A percentile compares a stretch with the other conserved stretches of the same genome.
These are phyloP conservation scores for Chimonanthus praecox DNA, from an alignment of 164 flowering plant genomes.

Conservation along the genomic window DNA sequence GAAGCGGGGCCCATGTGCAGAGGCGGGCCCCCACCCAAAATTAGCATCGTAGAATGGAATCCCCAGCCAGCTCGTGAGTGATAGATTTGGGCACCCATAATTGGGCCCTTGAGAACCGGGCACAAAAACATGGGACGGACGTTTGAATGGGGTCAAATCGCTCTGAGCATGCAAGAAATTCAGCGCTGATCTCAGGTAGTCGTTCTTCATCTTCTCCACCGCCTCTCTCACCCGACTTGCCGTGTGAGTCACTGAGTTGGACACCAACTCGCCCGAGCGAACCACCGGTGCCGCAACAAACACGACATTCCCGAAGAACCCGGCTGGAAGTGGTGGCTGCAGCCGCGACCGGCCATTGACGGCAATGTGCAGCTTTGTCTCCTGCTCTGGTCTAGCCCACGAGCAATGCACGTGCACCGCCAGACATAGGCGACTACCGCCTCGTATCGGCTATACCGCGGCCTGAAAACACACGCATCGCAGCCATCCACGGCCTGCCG, in stretches of 20 bases:
- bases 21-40: constrained; percentile 52
- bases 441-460: constrained; percentile 24
- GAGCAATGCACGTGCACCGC: constrained; percentile 30
- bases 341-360: constrained; percentile 18
- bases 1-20: constrained; percentile 33
- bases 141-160: constrained; percentile 40
- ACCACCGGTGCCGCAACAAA: neutral
- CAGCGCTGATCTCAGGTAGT: constrained; percentile 52
- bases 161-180: constrained; percentile 57
- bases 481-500: constrained; percentile 34
- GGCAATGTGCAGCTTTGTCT: constrained; percentile 2
- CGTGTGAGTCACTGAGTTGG: constrained; percentile 20
- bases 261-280: constrained; percentile 14
- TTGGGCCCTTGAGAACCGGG: constrained; percentile 3
- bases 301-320: constrained; percentile 24
- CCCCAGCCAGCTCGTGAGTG: constrained; percentile 27
- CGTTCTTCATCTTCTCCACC: constrained; percentile 42
- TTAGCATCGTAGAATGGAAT: constrained; percentile 18
- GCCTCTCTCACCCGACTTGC: constrained; percentile 39
- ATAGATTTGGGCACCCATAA: constrained; percentile 32
- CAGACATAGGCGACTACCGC: constrained; percentile 23
- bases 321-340: constrained; percentile 17
- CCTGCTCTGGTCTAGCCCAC: constrained; percentile 13
- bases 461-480: neutral
- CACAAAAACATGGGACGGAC: constrained; percentile 42